Evolutionary conservation across 176 grass and related monocot genomes (phyloP).

Genomic region (Cymbopogon citratus): DNA sequence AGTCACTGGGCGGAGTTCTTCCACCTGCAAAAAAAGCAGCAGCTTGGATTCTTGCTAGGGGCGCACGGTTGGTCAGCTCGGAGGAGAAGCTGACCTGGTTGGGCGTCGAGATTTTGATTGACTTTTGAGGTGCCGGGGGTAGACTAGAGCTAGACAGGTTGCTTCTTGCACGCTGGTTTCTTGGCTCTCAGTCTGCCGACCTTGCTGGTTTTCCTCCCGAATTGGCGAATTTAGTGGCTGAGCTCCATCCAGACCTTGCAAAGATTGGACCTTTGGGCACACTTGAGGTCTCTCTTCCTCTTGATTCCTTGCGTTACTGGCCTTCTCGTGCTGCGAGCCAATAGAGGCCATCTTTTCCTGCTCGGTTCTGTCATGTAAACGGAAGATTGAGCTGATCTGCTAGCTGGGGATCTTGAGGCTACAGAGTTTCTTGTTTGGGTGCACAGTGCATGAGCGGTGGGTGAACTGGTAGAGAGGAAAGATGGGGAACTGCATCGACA

Average conservation of each 20-base stretch:
- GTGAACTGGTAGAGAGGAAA: slow-evolving; percentile 28
- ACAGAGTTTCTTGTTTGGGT: slow-evolving; percentile 12
- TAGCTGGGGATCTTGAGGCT: not conserved
- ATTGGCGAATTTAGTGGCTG: not conserved
- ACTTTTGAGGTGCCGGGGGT: slow-evolving; percentile 1
- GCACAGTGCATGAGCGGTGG: slow-evolving; percentile 20
- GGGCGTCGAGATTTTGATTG: slow-evolving; percentile 20
- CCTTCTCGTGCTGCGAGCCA: not conserved
- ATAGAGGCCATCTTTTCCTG: not conserved
- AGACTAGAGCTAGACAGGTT: not conserved
- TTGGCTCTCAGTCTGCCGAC: not conserved
- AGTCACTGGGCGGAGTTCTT: not conserved
- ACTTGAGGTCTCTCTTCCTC: not conserved
- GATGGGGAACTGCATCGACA: slow-evolving; percentile 87
- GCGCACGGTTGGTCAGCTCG: slow-evolving; percentile 12
- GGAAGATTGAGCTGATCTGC: not conserved
- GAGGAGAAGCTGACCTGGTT: slow-evolving; percentile 6
- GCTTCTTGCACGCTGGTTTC: slow-evolving; percentile 14
- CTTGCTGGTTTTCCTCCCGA: not conserved
- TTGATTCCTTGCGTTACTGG: slow-evolving; percentile 14
- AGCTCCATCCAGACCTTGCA: not conserved
- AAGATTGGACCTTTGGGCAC: slow-evolving; percentile 12
- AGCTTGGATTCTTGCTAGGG: not conserved
- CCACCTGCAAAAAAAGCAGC: not conserved
- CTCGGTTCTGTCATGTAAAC: not conserved